A percentile compares a stretch with the other conserved stretches of the same genome.
These are phyloP conservation scores for Sporisorium exsertum DNA, from an alignment of 1,284 basidiomycete genomes.

Conservation along the genomic window DNA sequence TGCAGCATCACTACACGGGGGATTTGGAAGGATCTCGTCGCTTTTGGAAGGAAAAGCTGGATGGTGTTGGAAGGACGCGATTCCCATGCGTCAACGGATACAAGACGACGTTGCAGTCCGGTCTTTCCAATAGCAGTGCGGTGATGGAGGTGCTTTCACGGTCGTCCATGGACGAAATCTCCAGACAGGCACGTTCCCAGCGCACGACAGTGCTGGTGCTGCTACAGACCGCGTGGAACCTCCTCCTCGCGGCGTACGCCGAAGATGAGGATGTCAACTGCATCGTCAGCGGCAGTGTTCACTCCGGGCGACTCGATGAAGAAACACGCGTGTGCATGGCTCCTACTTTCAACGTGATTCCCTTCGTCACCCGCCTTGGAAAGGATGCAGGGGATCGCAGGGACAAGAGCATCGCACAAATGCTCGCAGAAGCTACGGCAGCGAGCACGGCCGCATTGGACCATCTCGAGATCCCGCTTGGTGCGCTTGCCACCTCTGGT, in stretches of 20 bases:
- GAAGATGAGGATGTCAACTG: constrained; percentile 7
- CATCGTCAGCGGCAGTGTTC: constrained; percentile 25
- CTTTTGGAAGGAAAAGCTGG: constrained; percentile 19
- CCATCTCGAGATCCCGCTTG: constrained; percentile 29
- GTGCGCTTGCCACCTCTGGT: constrained; percentile 13
- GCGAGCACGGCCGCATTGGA: constrained; percentile 5
- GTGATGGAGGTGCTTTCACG: constrained; percentile 16
- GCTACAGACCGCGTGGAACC: constrained; percentile 21
- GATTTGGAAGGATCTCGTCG: constrained; percentile 15
- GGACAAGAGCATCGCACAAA: neutral
- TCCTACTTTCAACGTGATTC: constrained; percentile 31
- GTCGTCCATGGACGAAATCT: constrained; percentile 12
- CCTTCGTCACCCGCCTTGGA: constrained; percentile 15
- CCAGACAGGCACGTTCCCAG: constrained; percentile 10
- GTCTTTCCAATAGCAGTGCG: neutral
- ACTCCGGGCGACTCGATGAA: constrained; percentile 22
- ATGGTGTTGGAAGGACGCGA: constrained; percentile 7
- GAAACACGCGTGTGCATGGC: constrained; percentile 13
- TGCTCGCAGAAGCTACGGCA: constrained; percentile 5
- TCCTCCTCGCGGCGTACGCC: constrained; percentile 19
- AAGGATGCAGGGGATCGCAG: neutral
- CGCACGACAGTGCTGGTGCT: constrained; percentile 8
- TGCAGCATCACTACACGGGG: constrained; percentile 14
- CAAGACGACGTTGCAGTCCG: constrained; percentile 3
- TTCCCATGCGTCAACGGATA: constrained; percentile 20